Evolutionary conservation across 2,329 filamentous ascomycete genomes (phyloP).

Genomic region (Delphinella strobiligena): DNA sequence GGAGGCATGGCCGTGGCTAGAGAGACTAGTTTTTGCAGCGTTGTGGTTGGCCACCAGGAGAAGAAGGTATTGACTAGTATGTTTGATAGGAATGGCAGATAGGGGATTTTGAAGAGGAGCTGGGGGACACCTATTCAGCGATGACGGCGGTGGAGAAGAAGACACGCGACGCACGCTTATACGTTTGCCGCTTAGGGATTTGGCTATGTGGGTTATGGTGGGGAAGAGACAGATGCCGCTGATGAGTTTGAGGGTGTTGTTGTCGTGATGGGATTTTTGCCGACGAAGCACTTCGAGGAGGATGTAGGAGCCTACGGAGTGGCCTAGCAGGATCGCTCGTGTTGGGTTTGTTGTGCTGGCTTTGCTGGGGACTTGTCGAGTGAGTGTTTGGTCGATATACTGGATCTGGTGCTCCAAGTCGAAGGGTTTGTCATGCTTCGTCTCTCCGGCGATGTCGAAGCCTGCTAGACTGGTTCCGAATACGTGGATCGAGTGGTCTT

Average conservation of each 20-base stretch:
- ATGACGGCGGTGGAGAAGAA: no score
- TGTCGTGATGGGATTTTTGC: conserved; percentile 5
- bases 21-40: conserved; percentile 31
- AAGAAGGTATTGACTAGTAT: conserved; percentile 31
- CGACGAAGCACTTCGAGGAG: conserved; percentile 28
- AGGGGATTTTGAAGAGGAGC: no score
- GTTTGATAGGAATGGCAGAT: conserved; percentile 4
- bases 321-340: conserved; percentile 30
- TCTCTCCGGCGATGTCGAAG: conserved; percentile 24
- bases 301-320: conserved; percentile 36
- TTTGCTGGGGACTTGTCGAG: conserved; percentile 18
- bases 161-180: conserved; percentile 22
- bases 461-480: conserved; percentile 22
- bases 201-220: conserved; percentile 34
- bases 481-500: conserved; percentile 5
- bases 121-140: no score
- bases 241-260: conserved; percentile 10
- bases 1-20: conserved; percentile 30
- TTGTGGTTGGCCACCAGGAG: conserved; percentile 25
- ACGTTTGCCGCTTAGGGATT: conserved; percentile 30
- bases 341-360: conserved; percentile 1
- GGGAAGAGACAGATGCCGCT: conserved; percentile 32
- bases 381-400: conserved; percentile 32
- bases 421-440: conserved; percentile 18
- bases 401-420: conserved; percentile 39